Percentiles rank a stretch among this genome's conserved stretches.
These are phyloP conservation scores for Apiospora koreana DNA, from an alignment of 2,329 filamentous ascomycete species.

Conservation along the genomic window DNA sequence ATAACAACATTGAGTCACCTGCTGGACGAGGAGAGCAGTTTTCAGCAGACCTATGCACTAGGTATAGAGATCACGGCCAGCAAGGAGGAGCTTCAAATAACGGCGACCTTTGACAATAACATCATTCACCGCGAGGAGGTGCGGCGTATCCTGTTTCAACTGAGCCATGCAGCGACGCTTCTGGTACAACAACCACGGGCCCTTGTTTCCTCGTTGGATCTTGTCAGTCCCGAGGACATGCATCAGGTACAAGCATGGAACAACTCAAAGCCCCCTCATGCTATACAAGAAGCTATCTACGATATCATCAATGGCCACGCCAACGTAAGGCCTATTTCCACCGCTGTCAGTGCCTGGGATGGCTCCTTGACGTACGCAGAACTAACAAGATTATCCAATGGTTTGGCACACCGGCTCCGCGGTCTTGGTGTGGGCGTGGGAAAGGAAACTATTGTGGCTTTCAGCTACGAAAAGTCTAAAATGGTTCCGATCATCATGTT, in stretches of 20 bases:
- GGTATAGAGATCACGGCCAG: neutral
- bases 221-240: no score
- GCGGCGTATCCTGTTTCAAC: no score
- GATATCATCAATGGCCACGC: neutral
- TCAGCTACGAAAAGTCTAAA: neutral
- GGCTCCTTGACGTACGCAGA: slow-evolving; percentile 3
- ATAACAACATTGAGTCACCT: neutral
- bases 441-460: neutral
- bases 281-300: no score
- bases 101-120: neutral
- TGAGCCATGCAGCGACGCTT: no score
- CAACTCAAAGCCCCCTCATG: no score
- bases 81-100: neutral
- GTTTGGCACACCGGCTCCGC: neutral
- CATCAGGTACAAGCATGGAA: no score
- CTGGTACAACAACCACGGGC: no score
- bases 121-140: no score
- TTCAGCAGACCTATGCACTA: slow-evolving; percentile 8
- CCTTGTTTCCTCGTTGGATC: no score
- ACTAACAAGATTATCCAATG: neutral
- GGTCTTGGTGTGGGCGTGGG: neutral
- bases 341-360: neutral
- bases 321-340: neutral
- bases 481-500: neutral
- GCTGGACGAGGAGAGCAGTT: neutral